Evolutionary conservation across 2,329 filamentous ascomycete genomes (phyloP), one percentile per base, ranked within the genome.

Genomic region (Paraphoma sp.): DNA sequence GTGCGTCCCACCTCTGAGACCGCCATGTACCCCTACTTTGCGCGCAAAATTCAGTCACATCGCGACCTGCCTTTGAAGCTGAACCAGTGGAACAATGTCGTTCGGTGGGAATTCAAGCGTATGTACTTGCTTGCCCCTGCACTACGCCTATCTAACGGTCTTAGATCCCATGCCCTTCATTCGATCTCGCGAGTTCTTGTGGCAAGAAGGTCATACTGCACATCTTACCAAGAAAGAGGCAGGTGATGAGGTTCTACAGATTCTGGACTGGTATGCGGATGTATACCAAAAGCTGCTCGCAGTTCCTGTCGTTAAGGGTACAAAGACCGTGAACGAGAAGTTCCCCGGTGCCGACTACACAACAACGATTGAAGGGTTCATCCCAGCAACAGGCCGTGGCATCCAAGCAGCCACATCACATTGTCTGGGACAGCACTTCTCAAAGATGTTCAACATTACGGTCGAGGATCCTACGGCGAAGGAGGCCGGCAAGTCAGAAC

Each of bases 401-500:
- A 98, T 99, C 59, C 95, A 99, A 81, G 95, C 93, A 64, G 95
- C 88, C 51, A 99, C 95, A 41, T 97, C 92, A 50, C 95, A 99
- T 82, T 92, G 89, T 62, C 84, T 99, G 8, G 95, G 95, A 51
- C 95, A 99, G 80, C 97, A 99, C 81, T 99, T 99, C 81, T 93
- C 90, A 77, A 97, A 96, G 81, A 99, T 99, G 93, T 99, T 98
- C 76, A 90, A 95, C 78, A 98, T 99, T 76, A 96, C 90, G 0
- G 92, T 99, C 30, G 94, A 99, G 78, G 93, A 99, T 73, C 95
- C 95, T 23, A 83, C 84, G 57, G 85, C 84, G 48, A 88, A 88
- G 72, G 82, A 84, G 45, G 77, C 75, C 29, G 88, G 86, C 47
- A 87, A 95, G 77, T 66, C 73, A n/a, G 68, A 75, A 54, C 90